phyloP scores from a whole-genome alignment of 768 basidiomycete species.

The Xerocomus brunneocitrinus region DNA sequence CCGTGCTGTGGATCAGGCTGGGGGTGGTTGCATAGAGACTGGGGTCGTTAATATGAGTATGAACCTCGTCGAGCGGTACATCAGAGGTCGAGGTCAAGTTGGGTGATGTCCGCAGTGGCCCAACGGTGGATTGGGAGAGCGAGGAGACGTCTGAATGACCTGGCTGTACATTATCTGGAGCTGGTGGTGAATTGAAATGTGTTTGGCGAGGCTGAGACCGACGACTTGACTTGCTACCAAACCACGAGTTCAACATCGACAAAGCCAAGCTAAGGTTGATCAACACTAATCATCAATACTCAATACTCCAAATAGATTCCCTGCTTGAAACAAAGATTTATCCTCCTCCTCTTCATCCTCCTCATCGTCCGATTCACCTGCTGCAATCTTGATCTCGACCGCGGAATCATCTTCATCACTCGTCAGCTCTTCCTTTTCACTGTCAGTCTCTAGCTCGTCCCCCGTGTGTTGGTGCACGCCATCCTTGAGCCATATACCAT shows the following conservation, averaged over 20 bases:
- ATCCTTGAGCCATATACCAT: slow-evolving; percentile 58
- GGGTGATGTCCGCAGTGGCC: slow-evolving; percentile 5
- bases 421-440: slow-evolving; percentile 24
- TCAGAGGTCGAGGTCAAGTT: slow-evolving; percentile 18
- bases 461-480: slow-evolving; percentile 20
- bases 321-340: background rate
- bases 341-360: slow-evolving; percentile 22
- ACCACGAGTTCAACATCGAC: slow-evolving; percentile 29
- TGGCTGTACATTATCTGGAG: background rate
- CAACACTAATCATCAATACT: slow-evolving; percentile 20
- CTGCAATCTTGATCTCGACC: background rate
- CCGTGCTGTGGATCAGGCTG: slow-evolving; percentile 15
- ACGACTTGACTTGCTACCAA: slow-evolving; percentile 28
- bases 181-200: background rate
- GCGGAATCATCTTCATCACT: slow-evolving; percentile 15
- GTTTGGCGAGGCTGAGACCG: slow-evolving; percentile 12
- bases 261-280: slow-evolving; percentile 8
- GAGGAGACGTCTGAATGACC: slow-evolving; percentile 12
- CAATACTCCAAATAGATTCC: slow-evolving; percentile 30
- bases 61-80: slow-evolving; percentile 20
- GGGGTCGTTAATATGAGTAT: slow-evolving; percentile 24
- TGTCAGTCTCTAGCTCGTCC: slow-evolving; percentile 23
- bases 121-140: slow-evolving; percentile 18
- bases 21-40: slow-evolving; percentile 17
- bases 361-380: slow-evolving; percentile 19